These are phyloP conservation scores for Fomes fomentarius DNA, from an alignment of 1,284 basidiomycete genomes.

Conservation along the genomic window DNA sequence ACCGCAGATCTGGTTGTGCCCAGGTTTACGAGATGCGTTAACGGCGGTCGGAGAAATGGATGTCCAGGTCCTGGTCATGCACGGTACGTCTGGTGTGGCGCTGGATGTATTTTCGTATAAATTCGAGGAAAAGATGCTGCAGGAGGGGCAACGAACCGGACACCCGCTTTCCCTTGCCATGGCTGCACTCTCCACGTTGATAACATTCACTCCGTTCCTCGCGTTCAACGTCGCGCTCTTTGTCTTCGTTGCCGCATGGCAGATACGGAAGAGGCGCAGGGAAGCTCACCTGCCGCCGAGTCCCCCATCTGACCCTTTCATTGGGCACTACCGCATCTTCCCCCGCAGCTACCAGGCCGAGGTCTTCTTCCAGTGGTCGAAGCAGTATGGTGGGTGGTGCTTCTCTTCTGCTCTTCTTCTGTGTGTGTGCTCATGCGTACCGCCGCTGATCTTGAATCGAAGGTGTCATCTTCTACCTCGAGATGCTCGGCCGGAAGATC, in stretches of 20 bases:
- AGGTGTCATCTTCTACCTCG: slow-evolving; percentile 38
- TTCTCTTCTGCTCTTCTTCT: background rate
- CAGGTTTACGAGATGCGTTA: slow-evolving; percentile 2
- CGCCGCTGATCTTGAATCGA: background rate
- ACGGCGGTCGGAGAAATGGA: background rate
- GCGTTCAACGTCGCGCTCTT: slow-evolving; percentile 10
- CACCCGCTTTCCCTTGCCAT: background rate
- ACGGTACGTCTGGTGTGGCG: background rate
- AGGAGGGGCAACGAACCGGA: background rate
- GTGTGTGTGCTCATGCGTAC: background rate
- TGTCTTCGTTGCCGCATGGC: slow-evolving; percentile 11
- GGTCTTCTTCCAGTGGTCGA: slow-evolving; percentile 21
- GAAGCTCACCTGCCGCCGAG: slow-evolving; percentile 21
- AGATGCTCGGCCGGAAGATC: slow-evolving; percentile 36
- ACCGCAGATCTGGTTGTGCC: slow-evolving; percentile 1
- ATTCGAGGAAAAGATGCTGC: background rate
- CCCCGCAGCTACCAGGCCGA: slow-evolving; percentile 21
- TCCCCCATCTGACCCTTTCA: slow-evolving; percentile 25
- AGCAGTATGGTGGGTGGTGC: slow-evolving; percentile 18
- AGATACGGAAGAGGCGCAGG: slow-evolving; percentile 2
- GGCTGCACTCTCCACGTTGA: slow-evolving; percentile 1
- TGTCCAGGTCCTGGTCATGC: background rate
- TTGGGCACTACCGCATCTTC: slow-evolving; percentile 26
- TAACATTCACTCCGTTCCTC: background rate
- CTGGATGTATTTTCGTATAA: slow-evolving; percentile 1